Conservation (phyloP, 2,329 filamentous ascomycete genomes). For the Cryphonectria radicalis region DNA sequence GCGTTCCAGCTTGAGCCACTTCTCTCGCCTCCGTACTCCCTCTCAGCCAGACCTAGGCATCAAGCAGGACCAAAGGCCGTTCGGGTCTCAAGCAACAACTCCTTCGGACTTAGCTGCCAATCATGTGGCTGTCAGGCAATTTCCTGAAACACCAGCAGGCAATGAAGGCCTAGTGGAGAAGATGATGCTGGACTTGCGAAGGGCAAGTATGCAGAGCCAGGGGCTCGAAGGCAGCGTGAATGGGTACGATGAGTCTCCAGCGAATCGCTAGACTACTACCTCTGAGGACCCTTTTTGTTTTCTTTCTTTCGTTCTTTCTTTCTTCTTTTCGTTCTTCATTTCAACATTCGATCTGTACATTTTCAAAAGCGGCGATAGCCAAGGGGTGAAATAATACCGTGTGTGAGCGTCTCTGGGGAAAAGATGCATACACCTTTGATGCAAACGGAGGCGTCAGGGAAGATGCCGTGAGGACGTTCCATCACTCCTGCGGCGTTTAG, state of each 20-base stretch:
- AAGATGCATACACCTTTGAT: not conserved
- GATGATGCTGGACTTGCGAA: constrained; percentile 56
- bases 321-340: no score
- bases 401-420: not conserved
- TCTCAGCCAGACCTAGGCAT: constrained; percentile 19
- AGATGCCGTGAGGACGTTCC: not conserved
- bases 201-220: constrained; percentile 38
- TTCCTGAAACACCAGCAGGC: constrained; percentile 48
- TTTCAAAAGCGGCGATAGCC: not conserved
- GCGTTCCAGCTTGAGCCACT: constrained; percentile 22
- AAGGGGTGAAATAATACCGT: not conserved
- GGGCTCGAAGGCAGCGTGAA: constrained; percentile 5
- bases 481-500: not conserved
- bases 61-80: constrained; percentile 27
- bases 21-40: constrained; percentile 23
- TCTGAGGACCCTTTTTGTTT: not conserved
- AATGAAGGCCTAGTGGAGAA: constrained; percentile 56
- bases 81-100: constrained; percentile 29
- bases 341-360: not conserved
- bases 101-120: constrained; percentile 28
- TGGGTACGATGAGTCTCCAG: not conserved
- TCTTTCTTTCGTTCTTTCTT: no score
- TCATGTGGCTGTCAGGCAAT: constrained; percentile 34
- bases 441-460: not conserved
- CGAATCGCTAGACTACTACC: not conserved